phyloP scores from a whole-genome alignment of 2,329 filamentous ascomycete genomes.

The Zymoseptoria ardabiliae region DNA sequence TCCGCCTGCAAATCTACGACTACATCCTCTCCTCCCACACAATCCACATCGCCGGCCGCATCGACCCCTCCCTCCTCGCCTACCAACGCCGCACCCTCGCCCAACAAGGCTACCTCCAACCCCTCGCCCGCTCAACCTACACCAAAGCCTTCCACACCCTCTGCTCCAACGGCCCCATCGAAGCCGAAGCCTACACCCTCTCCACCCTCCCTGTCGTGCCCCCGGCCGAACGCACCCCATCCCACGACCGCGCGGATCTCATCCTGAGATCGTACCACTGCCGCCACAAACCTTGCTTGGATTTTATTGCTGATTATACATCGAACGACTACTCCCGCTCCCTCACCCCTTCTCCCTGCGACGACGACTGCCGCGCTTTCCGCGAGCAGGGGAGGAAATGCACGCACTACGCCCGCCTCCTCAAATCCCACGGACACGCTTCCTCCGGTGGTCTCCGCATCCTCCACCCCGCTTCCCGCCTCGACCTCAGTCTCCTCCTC shows the following conservation, averaged over 20 bases:
- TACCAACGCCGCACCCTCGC: background rate
- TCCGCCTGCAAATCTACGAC: background rate
- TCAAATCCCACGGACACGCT: background rate
- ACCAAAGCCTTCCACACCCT: background rate
- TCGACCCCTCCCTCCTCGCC: background rate
- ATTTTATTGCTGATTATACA: background rate
- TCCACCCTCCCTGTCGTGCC: background rate
- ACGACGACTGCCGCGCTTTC: background rate
- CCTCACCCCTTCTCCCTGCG: background rate
- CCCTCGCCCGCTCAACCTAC: background rate
- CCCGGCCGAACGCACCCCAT: background rate
- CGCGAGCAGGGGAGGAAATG: background rate
- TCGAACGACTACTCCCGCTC: background rate
- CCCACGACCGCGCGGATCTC: background rate
- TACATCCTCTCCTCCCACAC: background rate
- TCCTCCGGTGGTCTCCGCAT: background rate
- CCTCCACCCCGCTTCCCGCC: background rate
- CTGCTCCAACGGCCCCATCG: background rate
- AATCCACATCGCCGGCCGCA: background rate
- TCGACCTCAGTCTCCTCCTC: background rate
- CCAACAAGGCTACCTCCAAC: background rate
- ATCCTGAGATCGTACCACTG: background rate
- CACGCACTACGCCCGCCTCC: background rate
- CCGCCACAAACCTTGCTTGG: background rate
- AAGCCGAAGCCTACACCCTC: background rate